Conservation (phyloP, 352 stramenopile genomes). For the Phytophthora palmivora region DNA sequence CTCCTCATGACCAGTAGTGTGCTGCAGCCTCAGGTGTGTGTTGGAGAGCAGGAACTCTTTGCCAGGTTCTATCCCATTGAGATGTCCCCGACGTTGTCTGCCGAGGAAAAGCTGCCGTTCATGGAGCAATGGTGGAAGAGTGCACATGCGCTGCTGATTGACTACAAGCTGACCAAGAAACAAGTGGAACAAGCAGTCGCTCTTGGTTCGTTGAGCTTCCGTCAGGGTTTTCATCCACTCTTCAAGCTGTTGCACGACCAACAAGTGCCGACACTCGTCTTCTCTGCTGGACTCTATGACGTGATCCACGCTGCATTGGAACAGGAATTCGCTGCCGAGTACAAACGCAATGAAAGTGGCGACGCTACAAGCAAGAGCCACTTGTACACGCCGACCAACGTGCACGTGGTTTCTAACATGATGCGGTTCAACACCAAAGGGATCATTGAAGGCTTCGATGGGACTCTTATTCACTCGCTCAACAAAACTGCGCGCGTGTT, state of each 20-base stretch:
- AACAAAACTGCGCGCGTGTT: conserved; percentile 84
- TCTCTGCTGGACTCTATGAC: conserved; percentile 65
- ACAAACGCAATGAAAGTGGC: conserved; percentile 13
- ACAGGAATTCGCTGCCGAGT: conserved; percentile 44
- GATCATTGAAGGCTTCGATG: conserved; percentile 59
- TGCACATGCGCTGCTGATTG: conserved; percentile 51
- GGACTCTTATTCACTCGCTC: conserved; percentile 72
- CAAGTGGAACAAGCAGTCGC: conserved; percentile 50
- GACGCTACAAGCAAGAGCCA: not conserved
- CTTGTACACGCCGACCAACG: conserved; percentile 45
- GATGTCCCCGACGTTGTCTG: conserved; percentile 58
- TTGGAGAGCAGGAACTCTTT: conserved; percentile 57
- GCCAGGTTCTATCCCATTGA: conserved; percentile 74
- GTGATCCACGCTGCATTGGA: conserved; percentile 60
- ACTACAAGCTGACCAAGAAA: conserved; percentile 52
- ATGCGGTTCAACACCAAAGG: conserved; percentile 57
- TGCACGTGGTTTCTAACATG: too few relatives aligned
- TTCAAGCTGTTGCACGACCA: conserved; percentile 44
- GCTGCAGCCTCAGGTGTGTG: conserved; percentile 33
- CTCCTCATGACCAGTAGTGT: conserved; percentile 42
- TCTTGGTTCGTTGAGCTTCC: conserved; percentile 48
- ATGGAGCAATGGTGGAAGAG: conserved; percentile 72
- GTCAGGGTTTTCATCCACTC: conserved; percentile 54
- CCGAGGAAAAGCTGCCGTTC: conserved; percentile 71
- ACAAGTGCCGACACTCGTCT: conserved; percentile 67